Conservation (phyloP, 1,139 yeast species). For the Magnusiomyces tetraspermus region DNA sequence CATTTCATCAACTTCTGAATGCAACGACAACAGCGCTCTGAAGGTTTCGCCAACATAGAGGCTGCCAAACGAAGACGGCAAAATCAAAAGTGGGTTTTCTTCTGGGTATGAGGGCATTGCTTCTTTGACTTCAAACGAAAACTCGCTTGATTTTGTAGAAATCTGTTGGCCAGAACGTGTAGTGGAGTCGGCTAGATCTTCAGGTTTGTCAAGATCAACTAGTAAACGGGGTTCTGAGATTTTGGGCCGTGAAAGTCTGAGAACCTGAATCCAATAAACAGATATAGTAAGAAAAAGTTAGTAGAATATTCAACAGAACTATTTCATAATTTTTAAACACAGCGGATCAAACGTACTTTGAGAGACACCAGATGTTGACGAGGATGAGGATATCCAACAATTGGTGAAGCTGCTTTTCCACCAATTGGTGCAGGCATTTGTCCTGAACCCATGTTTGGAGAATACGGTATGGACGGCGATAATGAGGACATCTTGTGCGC, state of each 20-base stretch:
- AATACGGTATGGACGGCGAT: background rate
- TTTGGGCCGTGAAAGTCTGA: conserved; percentile 26
- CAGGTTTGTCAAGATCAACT: background rate
- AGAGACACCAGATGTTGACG: conserved; percentile 2
- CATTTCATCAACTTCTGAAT: conserved; percentile 13
- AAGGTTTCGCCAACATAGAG: conserved; percentile 29
- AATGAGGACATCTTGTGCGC: background rate
- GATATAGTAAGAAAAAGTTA: background rate
- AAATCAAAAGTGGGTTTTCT: conserved; percentile 15
- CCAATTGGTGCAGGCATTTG: background rate
- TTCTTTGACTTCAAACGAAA: conserved; percentile 4
- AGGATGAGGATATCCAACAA: background rate
- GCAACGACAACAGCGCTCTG: conserved; percentile 22
- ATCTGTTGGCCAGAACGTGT: background rate
- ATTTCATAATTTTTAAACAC: background rate
- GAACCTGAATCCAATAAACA: conserved; percentile 21
- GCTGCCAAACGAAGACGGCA: conserved; percentile 24
- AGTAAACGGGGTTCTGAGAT: conserved; percentile 14
- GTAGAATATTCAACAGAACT: too few relatives aligned
- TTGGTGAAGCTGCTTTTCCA: background rate
- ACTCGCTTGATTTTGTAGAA: background rate
- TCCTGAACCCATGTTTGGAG: background rate
- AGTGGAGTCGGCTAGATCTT: background rate
- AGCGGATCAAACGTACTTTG: background rate
- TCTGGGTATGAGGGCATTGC: conserved; percentile 9